Evolutionary conservation across 192 early-diverging fungal genomes (phyloP).

Genomic region (Gryganskiella cystojenkinii): DNA sequence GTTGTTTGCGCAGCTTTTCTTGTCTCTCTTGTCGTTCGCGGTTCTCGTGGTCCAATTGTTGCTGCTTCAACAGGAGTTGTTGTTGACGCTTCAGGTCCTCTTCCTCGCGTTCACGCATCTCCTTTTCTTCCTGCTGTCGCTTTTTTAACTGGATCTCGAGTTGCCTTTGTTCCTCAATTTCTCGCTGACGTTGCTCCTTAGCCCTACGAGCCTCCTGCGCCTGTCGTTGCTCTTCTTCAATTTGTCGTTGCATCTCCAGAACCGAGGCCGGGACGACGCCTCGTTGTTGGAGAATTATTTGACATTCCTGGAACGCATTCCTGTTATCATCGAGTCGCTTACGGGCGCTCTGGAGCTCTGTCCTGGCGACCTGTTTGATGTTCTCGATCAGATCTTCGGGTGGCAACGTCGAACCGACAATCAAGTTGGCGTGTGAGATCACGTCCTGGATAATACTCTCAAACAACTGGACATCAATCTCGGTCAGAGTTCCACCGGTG

Average conservation of each 20-base stretch:
- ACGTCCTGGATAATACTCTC: slow-evolving; percentile 42
- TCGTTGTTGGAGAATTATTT: slow-evolving; percentile 27
- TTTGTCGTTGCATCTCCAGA: slow-evolving; percentile 38
- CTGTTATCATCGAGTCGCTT: slow-evolving; percentile 23
- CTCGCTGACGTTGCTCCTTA: slow-evolving; percentile 30
- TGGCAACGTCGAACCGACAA: slow-evolving; percentile 27
- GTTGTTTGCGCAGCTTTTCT: slow-evolving; percentile 5
- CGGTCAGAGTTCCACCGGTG: slow-evolving; percentile 18
- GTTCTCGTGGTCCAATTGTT: slow-evolving; percentile 12
- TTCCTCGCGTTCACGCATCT: slow-evolving; percentile 13
- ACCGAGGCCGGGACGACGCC: slow-evolving; percentile 28
- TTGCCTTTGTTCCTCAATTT: background rate
- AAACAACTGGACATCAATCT: slow-evolving; percentile 31
- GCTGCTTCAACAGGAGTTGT: too few relatives aligned
- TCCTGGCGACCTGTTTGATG: slow-evolving; percentile 26
- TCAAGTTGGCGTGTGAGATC: slow-evolving; percentile 41
- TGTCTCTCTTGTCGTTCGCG: background rate
- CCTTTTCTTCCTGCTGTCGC: background rate
- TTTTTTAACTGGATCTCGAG: slow-evolving; percentile 12
- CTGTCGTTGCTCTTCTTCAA: slow-evolving; percentile 32
- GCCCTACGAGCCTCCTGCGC: slow-evolving; percentile 23
- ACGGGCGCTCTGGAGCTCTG: slow-evolving; percentile 27
- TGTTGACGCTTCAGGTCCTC: slow-evolving; percentile 9
- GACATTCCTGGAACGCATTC: slow-evolving; percentile 40
- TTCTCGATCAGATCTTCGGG: slow-evolving; percentile 34